These are phyloP conservation scores for Fusarium miscanthi DNA, from an alignment of 2,329 filamentous ascomycete species.

Conservation along the genomic window DNA sequence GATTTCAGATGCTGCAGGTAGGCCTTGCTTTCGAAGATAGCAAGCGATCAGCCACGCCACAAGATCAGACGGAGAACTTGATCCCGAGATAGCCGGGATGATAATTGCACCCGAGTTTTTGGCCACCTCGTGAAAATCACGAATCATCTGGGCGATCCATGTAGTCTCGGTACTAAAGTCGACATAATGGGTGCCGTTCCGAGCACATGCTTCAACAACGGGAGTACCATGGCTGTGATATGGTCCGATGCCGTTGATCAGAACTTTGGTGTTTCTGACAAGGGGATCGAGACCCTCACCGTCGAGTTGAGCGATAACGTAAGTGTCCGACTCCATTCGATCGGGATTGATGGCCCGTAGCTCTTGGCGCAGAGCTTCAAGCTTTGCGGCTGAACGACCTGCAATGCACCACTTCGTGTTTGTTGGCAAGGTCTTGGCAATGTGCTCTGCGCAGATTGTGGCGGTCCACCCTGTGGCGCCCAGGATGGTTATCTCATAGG, in stretches of 20 bases:
- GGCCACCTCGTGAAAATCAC: neutral
- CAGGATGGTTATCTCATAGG: neutral
- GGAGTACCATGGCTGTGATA: neutral
- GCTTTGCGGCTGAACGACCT: neutral
- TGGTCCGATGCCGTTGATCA: neutral
- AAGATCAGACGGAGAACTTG: neutral
- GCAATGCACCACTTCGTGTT: neutral
- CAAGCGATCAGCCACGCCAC: neutral
- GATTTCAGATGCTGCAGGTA: neutral
- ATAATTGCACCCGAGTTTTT: neutral
- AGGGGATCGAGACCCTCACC: neutral
- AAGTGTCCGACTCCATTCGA: neutral
- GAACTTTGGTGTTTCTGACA: neutral
- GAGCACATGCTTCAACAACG: neutral
- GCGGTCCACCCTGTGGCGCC: neutral
- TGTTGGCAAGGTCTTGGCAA: neutral
- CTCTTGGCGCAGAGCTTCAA: neutral
- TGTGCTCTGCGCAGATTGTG: neutral
- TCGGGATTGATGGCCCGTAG: neutral
- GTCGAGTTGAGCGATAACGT: neutral
- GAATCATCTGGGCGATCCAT: neutral
- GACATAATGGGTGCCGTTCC: neutral
- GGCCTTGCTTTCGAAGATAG: neutral
- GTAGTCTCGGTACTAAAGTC: neutral
- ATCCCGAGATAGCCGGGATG: conserved; percentile 1